Base-by-base conservation (phyloP, 257 asterid genomes). In the Lycium ferocissimum region DNA sequence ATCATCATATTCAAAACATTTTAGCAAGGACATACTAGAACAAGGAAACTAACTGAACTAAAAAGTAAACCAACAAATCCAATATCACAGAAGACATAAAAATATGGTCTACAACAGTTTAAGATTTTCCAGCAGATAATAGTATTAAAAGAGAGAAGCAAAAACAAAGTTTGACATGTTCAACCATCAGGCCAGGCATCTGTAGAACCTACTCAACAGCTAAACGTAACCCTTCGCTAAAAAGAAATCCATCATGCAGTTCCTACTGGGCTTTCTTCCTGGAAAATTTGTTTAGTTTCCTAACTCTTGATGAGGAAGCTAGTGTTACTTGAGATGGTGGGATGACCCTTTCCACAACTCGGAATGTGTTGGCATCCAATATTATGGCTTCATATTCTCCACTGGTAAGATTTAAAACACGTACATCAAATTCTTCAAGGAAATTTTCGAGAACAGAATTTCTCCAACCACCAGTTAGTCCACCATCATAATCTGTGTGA, bases 381-480 rank as follows among this genome's bases (percentile, higher is more conserved):
- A 75, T 8, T 54, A 6, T 11, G 17, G 10, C 26, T 2, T 9
- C 13, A 14, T 45, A 12, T 13, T 37, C 54, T 43, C 14, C 37
- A 33, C 59, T 47, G 4, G 54, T 57, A 54, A 75, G 37, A 53
- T 43, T 72, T 57, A 84, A 84, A 37, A 85, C 18, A 10, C 92
- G 88, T 10, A 82, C 91, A 12, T 91, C 92, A 14, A 78, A 83
- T 82, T 86, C 90, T 72, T 89, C 90, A 2, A 91, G 82, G 40
- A 67, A 84, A 61, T 91, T 91, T 0, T 84, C 92, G 0, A 83
- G 14, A 3, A 82, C 93, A 18, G 88, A 91, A 2, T 59, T 82
- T 67, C 56, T 91, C 94, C 94, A 91, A 40, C 90, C 92, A 38
- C 83, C 61, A 0, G 62, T 43, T 35, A 91, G 73, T 45, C 90